Evolutionary conservation across 306 rosid genomes (phyloP), one percentile per base, ranked within the genome.

Genomic region (Acacia confusa): DNA sequence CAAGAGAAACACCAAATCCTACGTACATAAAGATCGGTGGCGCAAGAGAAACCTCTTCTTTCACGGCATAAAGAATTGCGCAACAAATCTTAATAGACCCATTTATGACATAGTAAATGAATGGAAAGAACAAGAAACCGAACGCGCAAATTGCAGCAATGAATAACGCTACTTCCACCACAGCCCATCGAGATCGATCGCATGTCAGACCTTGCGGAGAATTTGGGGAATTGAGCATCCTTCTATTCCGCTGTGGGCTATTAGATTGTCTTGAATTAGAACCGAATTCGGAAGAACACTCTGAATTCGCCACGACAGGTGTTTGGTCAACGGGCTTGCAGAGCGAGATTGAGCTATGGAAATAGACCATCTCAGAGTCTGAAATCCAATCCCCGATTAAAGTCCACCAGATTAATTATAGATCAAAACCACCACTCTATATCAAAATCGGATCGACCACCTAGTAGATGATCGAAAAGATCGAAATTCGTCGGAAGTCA

Each of bases 341-440:
- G 91, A 92, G 93, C 88, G 97, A 93, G 84, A 96, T 91, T 88
- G 97, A 92, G 88, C 85, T 89, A 63, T 92, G 92, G 84, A 89
- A 82, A 94, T 92, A 96, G 88, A 96, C 97, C 99, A 96, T 96
- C 87, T 93, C 99, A 13, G 38, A 43, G 82, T 72, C 66, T 9
- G 10, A 14, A 28, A 36, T 67, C 60, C 63, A 61, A 87, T 70
- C 74, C 24, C 19, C 50, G 50, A 81, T 84, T 53, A 74, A 78
- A 68, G 40, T 50, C 70, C 76, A 36, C 71, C 82, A 74, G 84
- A 87, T 81, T 67, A 84, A 70, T 43, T 76, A 48, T 65, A 80
- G 85, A 89, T 89, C 92, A 79, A 85, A 76, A 74, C 86, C 85
- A 50, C 10, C 43, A 84, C 68, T 6, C 9, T 6, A 30, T 6